phyloP scores from a whole-genome alignment of 1,139 yeast genomes.

The Kurtzmaniella quercitrusa region DNA sequence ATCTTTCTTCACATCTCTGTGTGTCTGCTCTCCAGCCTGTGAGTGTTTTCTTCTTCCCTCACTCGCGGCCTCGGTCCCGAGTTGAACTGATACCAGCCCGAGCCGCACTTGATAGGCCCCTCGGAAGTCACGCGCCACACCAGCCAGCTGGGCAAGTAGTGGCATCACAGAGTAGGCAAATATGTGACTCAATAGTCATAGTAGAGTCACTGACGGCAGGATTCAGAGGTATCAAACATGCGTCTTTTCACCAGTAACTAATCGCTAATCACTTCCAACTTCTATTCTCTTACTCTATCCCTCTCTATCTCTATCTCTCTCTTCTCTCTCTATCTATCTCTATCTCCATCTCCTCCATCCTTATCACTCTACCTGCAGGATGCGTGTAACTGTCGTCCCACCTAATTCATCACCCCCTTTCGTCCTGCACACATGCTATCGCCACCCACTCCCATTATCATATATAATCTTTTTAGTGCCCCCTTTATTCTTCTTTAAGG shows the following conservation, averaged over 20 bases:
- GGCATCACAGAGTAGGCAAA: not conserved
- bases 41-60: too few species aligned
- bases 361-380: not conserved
- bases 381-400: not conserved
- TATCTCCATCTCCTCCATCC: not conserved
- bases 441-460: slow-evolving; percentile 6
- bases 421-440: slow-evolving; percentile 7
- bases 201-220: too few species aligned
- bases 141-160: not conserved
- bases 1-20: too few species aligned
- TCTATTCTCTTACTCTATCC: too few species aligned
- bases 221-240: too few species aligned
- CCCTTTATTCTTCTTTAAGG: slow-evolving; percentile 1
- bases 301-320: too few species aligned
- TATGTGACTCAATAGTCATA: too few species aligned
- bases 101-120: not conserved
- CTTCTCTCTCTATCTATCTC: not conserved
- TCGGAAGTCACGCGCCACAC: not conserved
- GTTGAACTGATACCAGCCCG: not conserved
- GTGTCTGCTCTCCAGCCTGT: too few species aligned
- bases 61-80: not conserved
- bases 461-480: not conserved
- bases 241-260: too few species aligned
- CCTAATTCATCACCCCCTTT: not conserved
- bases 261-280: too few species aligned